Base-by-base conservation (phyloP, 306 rosid species). In the Benincasa hispida region DNA sequence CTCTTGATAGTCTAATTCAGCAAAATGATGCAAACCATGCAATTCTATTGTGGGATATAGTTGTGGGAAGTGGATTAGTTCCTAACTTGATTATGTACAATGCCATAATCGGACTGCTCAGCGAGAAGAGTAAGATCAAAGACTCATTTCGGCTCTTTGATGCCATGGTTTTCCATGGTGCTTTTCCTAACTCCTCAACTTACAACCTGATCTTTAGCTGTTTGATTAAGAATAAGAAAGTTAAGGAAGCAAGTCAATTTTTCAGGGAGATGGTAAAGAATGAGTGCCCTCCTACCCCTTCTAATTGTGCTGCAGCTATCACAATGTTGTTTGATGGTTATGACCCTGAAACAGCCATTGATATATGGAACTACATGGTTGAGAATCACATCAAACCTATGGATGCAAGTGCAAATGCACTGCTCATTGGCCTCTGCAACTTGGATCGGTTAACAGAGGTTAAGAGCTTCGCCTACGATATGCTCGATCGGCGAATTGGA, bases 201-300 rank as follows among this genome's bases (percentile, higher is more conserved):
- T 91, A 91, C 27, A 89, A 91, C 84, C 84, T 85, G 86, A 84
- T 91, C 59, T 91, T 91, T 10, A 83, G 85, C 60, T 86, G 92
- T 81, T 82, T 91, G 85, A 86, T 89, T 76, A 89, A 80, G 83
- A 88, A 80, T 78, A 86, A 69, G 61, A 88, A 65, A 79, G 92
- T 76, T 53, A 53, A 77, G 0, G 82, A 85, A 76, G 79, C 84
- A 0, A 78, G 84, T 22, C 86, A 77, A 50, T 89, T 89, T 75
- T 91, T 88, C 55, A 22, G 34, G 12, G 94, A 91, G 89, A 91
- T 91, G 92, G 59, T 86, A 78, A 91, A 88, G 87, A 88, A 89
- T 53, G 97, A 91, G 85, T 84, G 80, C 24, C 83, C 80, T 2
- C 94, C 91, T 0, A 83, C 87, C 0, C 55, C 78, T 77, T 51